Evolutionary conservation across 2,329 filamentous ascomycete species (phyloP).

Genomic region (Orbilia ellipsospora): DNA sequence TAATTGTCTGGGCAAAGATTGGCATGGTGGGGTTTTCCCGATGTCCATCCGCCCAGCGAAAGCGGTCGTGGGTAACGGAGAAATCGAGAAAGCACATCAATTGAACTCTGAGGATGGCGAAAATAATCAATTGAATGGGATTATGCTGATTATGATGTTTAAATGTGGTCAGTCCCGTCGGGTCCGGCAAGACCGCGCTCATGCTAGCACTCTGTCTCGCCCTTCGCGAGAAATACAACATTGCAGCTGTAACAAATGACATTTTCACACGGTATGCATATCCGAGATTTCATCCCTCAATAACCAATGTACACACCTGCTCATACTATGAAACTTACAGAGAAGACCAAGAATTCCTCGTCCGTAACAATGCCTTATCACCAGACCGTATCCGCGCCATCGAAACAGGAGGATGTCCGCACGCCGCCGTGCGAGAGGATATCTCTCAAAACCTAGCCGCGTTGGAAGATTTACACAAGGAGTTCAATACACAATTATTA

Average conservation of each 20-base stretch:
- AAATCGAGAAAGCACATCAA: too few relatives aligned
- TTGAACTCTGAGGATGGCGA: background rate
- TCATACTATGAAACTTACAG: constrained; percentile 62
- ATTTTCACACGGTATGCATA: constrained; percentile 77
- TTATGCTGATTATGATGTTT: background rate
- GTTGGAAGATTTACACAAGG: constrained; percentile 84
- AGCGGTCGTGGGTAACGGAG: too few relatives aligned
- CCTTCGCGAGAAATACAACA: constrained; percentile 81
- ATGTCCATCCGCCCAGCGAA: background rate
- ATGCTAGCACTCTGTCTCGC: constrained; percentile 93
- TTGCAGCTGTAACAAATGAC: constrained; percentile 97
- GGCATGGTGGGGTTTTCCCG: background rate
- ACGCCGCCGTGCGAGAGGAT: constrained; percentile 96
- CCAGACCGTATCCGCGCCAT: constrained; percentile 89
- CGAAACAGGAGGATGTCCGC: constrained; percentile 95
- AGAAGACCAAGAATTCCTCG: constrained; percentile 98
- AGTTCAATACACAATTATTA: constrained; percentile 83
- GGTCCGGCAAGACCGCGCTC: constrained; percentile 94
- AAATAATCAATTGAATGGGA: background rate
- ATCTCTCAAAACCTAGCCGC: constrained; percentile 93
- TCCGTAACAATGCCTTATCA: constrained; percentile 83
- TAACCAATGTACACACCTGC: too few relatives aligned
- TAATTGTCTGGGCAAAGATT: too few relatives aligned
- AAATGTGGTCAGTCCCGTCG: constrained; percentile 76
- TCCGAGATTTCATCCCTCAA: constrained; percentile 14